These are phyloP conservation scores for Rhizopus delemar DNA, from an alignment of 371 early-diverging fungal species.

Conservation along the genomic window DNA sequence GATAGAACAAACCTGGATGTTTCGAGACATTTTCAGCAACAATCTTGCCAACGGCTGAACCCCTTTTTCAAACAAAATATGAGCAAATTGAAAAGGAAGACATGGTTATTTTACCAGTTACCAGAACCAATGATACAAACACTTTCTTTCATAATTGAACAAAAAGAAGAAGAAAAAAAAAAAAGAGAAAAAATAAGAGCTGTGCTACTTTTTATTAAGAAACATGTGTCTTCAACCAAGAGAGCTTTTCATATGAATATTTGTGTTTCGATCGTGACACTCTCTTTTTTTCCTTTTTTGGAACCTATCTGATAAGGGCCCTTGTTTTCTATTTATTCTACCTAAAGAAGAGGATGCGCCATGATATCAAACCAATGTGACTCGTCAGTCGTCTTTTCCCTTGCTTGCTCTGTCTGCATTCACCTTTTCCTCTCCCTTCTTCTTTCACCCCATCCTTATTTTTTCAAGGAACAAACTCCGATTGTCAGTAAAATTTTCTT, in stretches of 20 bases:
- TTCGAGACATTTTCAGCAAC: constrained; percentile 83
- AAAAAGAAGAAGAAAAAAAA: too few relatives aligned
- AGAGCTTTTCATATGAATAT: too few relatives aligned
- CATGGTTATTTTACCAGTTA: constrained; percentile 76
- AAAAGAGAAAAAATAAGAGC: too few relatives aligned
- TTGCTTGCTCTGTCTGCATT: not conserved
- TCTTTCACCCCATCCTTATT: not conserved
- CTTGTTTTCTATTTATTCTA: not conserved
- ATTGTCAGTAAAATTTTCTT: too few relatives aligned
- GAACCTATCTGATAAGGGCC: too few relatives aligned
- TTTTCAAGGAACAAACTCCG: too few relatives aligned
- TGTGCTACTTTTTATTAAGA: too few relatives aligned
- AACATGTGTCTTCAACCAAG: too few relatives aligned
- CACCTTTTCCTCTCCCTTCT: not conserved
- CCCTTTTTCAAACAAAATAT: constrained; percentile 60
- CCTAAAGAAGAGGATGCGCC: not conserved
- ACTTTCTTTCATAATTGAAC: constrained; percentile 55
- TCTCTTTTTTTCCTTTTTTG: too few relatives aligned
- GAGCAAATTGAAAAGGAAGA: too few relatives aligned
- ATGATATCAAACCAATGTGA: not conserved
- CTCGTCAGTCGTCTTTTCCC: not conserved
- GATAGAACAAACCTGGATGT: constrained; percentile 66
- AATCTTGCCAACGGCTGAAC: constrained; percentile 94
- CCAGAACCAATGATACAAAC: constrained; percentile 93
- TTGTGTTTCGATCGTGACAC: too few relatives aligned